Percentiles rank a stretch among this genome's conserved stretches.
Evolutionary conservation across 108 stramenopile genomes (phyloP).

Genomic region (Fragilaria crotonensis): DNA sequence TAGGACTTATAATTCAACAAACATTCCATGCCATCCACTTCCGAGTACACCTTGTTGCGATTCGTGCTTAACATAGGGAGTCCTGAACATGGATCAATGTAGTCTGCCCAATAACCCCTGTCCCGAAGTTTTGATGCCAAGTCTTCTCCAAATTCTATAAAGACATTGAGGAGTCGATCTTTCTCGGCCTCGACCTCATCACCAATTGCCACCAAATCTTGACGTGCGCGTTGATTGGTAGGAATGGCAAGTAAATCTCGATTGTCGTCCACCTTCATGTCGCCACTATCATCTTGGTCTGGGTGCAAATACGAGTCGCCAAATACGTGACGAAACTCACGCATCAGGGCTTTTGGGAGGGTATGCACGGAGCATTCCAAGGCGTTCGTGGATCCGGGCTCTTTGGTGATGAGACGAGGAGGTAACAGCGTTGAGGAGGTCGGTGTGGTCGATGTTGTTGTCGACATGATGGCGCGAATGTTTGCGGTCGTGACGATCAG

Average conservation of each 20-base stretch:
- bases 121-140: conserved; percentile 44
- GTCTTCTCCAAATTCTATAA: conserved; percentile 67
- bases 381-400: conserved; percentile 24
- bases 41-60: conserved; percentile 76
- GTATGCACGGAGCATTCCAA: conserved; percentile 66
- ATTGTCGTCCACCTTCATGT: too few relatives aligned
- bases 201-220: conserved; percentile 80
- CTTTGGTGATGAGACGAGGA: conserved; percentile 27
- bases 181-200: conserved; percentile 82
- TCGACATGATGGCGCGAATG: conserved; percentile 1
- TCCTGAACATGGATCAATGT: conserved; percentile 97
- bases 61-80: conserved; percentile 82
- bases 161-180: conserved; percentile 79
- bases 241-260: conserved; percentile 70
- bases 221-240: conserved; percentile 74
- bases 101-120: conserved; percentile 86
- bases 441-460: background rate
- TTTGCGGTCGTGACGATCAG: too few relatives aligned
- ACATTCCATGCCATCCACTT: conserved; percentile 92
- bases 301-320: conserved; percentile 35
- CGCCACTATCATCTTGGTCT: background rate
- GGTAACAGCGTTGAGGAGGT: conserved; percentile 32
- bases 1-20: conserved; percentile 83
- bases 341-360: conserved; percentile 58
- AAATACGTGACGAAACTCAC: conserved; percentile 84